Percentiles rank a stretch among this genome's conserved stretches.
Evolutionary conservation across 176 grass and related monocot species (phyloP).

Genomic region (Oryza australiensis): DNA sequence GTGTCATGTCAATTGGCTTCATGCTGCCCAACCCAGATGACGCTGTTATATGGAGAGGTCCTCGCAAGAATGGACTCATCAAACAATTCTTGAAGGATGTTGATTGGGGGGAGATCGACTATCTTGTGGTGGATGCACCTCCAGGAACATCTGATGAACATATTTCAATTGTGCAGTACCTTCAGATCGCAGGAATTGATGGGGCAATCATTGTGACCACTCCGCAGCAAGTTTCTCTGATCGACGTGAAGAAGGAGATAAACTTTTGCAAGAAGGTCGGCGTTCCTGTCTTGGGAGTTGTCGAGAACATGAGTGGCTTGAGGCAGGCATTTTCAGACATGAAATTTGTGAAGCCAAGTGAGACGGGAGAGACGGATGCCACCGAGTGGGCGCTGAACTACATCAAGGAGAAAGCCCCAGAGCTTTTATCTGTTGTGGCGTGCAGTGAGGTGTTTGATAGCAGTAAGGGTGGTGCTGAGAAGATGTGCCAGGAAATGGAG

Average conservation of each 20-base stretch:
- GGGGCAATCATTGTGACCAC: constrained; percentile 65
- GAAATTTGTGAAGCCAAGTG: constrained; percentile 55
- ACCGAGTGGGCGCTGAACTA: constrained; percentile 59
- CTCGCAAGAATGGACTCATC: constrained; percentile 74
- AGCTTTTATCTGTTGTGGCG: constrained; percentile 53
- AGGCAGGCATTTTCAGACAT: constrained; percentile 57
- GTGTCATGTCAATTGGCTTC: constrained; percentile 86
- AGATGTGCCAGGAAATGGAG: constrained; percentile 74
- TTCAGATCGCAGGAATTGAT: constrained; percentile 55
- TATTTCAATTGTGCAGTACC: constrained; percentile 61
- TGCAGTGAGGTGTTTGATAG: constrained; percentile 76
- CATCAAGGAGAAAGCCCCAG: constrained; percentile 58
- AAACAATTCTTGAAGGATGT: constrained; percentile 90
- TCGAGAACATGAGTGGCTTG: constrained; percentile 84
- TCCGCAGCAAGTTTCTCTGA: constrained; percentile 59
- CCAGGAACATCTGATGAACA: constrained; percentile 74
- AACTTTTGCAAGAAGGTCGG: constrained; percentile 87
- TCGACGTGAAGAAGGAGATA: constrained; percentile 72
- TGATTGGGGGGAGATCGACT: constrained; percentile 79
- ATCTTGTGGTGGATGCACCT: constrained; percentile 73
- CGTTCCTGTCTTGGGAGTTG: constrained; percentile 58
- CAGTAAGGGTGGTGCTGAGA: constrained; percentile 59
- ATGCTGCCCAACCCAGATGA: constrained; percentile 65
- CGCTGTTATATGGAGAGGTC: constrained; percentile 76
- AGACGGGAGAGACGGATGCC: constrained; percentile 48